Conservation (phyloP, 208 protist genomes). For the Leishmania guyanensis region DNA sequence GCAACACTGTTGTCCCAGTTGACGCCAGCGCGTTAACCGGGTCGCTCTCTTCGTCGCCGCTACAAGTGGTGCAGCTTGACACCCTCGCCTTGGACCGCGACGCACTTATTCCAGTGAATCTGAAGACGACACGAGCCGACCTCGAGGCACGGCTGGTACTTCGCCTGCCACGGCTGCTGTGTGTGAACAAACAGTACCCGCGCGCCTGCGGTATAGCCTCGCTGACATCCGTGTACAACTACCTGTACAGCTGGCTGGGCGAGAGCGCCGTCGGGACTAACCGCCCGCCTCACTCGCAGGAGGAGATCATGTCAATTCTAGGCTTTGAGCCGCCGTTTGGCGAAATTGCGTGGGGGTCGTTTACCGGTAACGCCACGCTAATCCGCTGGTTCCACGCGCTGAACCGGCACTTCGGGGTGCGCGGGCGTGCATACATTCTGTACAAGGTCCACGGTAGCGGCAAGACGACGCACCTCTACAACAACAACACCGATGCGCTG, state of each 20-base stretch:
- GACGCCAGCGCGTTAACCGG: background rate
- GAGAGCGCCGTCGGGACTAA: slow-evolving; percentile 42
- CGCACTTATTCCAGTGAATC: slow-evolving; percentile 62
- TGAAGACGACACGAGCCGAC: slow-evolving; percentile 66
- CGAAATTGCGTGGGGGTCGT: slow-evolving; percentile 88
- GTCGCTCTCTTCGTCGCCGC: slow-evolving; percentile 12
- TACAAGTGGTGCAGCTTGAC: slow-evolving; percentile 54
- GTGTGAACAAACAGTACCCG: slow-evolving; percentile 92
- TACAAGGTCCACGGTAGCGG: slow-evolving; percentile 83
- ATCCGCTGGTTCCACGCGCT: slow-evolving; percentile 92
- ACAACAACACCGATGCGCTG: slow-evolving; percentile 50
- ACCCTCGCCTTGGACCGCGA: slow-evolving; percentile 41
- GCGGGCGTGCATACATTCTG: slow-evolving; percentile 68
- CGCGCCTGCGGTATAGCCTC: slow-evolving; percentile 88
- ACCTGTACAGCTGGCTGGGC: slow-evolving; percentile 87
- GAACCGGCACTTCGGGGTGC: slow-evolving; percentile 71
- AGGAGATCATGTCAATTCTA: slow-evolving; percentile 88
- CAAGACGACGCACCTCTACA: slow-evolving; percentile 67
- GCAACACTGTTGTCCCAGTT: slow-evolving; percentile 31
- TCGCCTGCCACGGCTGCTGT: slow-evolving; percentile 68
- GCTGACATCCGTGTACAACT: slow-evolving; percentile 91
- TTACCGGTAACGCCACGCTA: slow-evolving; percentile 92
- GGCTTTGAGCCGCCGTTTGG: slow-evolving; percentile 91
- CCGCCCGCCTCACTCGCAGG: slow-evolving; percentile 75
- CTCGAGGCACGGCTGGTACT: slow-evolving; percentile 74